phyloP scores from a whole-genome alignment of 805 yeast species.

The Starmera quercuum region DNA sequence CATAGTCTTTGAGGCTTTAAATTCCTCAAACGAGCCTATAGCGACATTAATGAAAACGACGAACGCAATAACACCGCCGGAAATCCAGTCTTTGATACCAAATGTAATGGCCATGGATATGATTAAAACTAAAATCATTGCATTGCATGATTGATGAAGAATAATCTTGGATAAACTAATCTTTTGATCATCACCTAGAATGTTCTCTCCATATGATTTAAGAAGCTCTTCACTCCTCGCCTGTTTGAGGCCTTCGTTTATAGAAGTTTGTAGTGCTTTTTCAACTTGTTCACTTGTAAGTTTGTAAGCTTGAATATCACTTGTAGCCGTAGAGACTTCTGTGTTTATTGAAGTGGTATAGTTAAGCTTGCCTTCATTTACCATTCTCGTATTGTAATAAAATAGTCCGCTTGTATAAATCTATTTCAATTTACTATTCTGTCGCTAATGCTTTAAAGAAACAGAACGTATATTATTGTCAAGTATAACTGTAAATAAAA shows the following conservation, averaged over 20 bases:
- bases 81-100: slow-evolving; percentile 71
- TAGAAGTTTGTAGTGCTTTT: slow-evolving; percentile 31
- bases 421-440: too few relatives aligned
- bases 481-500: too few relatives aligned
- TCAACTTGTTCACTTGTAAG: slow-evolving; percentile 28
- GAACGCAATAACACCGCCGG: slow-evolving; percentile 73
- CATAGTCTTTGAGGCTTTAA: slow-evolving; percentile 73
- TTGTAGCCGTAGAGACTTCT: background rate
- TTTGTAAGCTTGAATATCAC: slow-evolving; percentile 12
- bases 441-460: too few relatives aligned
- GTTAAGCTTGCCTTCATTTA: background rate
- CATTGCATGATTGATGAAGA: slow-evolving; percentile 64
- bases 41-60: slow-evolving; percentile 56
- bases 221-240: slow-evolving; percentile 23
- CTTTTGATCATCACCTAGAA: slow-evolving; percentile 50
- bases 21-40: slow-evolving; percentile 66
- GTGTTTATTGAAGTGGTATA: background rate
- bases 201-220: slow-evolving; percentile 45
- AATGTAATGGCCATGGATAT: slow-evolving; percentile 65
- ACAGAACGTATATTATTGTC: too few relatives aligned
- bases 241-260: slow-evolving; percentile 39
- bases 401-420: too few relatives aligned
- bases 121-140: slow-evolving; percentile 68
- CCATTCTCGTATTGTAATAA: too few relatives aligned
- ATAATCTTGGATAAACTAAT: slow-evolving; percentile 48